Base-by-base conservation (phyloP, 441 rosid species). In the Adansonia gregorii region DNA sequence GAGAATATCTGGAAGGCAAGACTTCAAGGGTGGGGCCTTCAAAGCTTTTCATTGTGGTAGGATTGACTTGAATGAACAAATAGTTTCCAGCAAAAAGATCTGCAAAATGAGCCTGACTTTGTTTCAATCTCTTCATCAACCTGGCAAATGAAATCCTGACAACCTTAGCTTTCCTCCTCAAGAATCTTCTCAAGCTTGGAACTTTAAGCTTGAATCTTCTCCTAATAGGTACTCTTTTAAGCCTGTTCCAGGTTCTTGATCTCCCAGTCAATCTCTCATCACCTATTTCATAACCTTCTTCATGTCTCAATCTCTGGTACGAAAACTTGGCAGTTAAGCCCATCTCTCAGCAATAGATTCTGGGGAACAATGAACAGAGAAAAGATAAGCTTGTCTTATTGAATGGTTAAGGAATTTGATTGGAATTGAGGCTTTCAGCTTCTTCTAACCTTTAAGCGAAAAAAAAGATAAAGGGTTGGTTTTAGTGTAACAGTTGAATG, bases 61-160 rank as follows among this genome's bases (percentile, higher is more conserved):
- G 99, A 79, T 86, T 94, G 64, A 95, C 88, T 83, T 91, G 99
- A 84, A 96, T 46, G 86, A 96, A 92, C 51, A 96, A 82, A 83
- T 94, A 96, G 55, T 94, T 96, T 49, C 97, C 98, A 70, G 95
- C 90, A 79, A 96, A 94, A 27, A 96, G 87, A 83, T 96, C 98
- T 35, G 92, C 94, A 78, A 93, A 86, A 80, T 93, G 92, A 46
- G 84, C 82, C 76, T 89, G 92, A 56, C 97, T 83, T 72, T 91
- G 91, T 76, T 85, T 94, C 78, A 94, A 77, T 76, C 98, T 91
- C 90, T 84, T 89, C 88, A 90, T 1, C 56, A 93, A 71, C 59
- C 81, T 89, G 7, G 82, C 82, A 75, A 87, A 84, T 4, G 93
- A 86, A 15, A 66, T 3, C 61, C 88, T 81, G 4, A 81, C 82